Evolutionary conservation across 768 basidiomycete genomes (phyloP), one percentile per base, ranked within the genome.

Genomic region (Hemileccinum impolitum): DNA sequence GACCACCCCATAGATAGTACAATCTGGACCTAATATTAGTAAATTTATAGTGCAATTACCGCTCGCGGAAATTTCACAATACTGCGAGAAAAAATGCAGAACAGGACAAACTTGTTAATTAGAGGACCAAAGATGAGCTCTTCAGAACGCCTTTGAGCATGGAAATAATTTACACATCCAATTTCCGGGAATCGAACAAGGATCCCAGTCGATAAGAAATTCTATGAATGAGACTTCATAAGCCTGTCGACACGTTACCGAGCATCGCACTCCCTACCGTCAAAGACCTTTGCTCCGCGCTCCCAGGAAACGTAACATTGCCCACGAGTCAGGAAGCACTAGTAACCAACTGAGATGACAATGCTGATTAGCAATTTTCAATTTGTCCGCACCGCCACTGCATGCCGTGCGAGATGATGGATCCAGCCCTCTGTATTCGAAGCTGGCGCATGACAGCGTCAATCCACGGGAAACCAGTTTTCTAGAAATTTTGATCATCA

Each of bases 331-430:
- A 56, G 64, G 58, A 53, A 55, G 56, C 49, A 60, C 50, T 58
- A 55, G 43, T 23, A 48, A 53, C 52, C 54, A 61, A 58, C 61
- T 64, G 64, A 64, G 59, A 55, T 59, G 63, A 50, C 57, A 62
- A 53, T 9, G 45, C 39, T 38, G 50, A 62, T 54, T 51, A 53
- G 59, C 51, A 53, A 54, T 49, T 61, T 63, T 58, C 64, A 61
- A 61, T 64, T 55, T 54, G 25, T 13, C 17, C 41, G 50, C 59
- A 66, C 60, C 37, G 67, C 66, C 63, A 61, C 67, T 39, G 48
- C 50, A 57, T 51, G 56, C 56, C 59, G 55, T 56, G 53, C 52
- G 47, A 52, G 55, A 55, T 56, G 52, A 60, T 61, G 57, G 45
- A 54, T 46, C 49, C 59, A 52, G 43, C 48, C 54, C 37, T 46